phyloP scores from a whole-genome alignment of 164 flowering plant species.

The Tinospora cordifolia region DNA sequence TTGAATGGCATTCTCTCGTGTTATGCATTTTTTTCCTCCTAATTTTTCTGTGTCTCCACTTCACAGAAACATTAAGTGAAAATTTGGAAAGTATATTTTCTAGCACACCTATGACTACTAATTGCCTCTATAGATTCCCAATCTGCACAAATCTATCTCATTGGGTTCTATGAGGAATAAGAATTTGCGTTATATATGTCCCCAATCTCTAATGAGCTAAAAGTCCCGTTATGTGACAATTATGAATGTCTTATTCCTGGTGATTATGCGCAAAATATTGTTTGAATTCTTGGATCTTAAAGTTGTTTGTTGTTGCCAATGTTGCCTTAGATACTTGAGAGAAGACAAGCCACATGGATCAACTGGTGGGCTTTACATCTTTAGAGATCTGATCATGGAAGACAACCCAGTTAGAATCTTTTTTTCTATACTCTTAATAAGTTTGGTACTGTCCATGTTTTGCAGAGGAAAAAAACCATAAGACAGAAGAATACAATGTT shows the following conservation, averaged over 20 bases:
- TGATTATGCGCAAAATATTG: not conserved
- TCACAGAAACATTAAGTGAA: too few relatives aligned
- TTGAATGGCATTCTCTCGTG: too few relatives aligned
- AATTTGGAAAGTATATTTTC: too few relatives aligned
- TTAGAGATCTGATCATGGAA: constrained; percentile 92
- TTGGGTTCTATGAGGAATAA: constrained; percentile 96
- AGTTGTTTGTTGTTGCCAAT: constrained; percentile 3
- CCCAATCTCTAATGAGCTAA: constrained; percentile 86
- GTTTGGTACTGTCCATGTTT: not conserved
- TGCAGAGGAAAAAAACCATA: too few relatives aligned
- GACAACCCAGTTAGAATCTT: constrained; percentile 65
- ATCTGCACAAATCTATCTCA: constrained; percentile 81
- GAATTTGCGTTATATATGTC: constrained; percentile 92
- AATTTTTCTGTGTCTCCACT: too few relatives aligned
- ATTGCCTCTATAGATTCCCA: constrained; percentile 56
- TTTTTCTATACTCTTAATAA: not conserved
- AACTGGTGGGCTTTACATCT: constrained; percentile 91
- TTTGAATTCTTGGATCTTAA: constrained; percentile 6
- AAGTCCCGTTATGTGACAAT: constrained; percentile 75
- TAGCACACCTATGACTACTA: too few relatives aligned
- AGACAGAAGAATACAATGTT: not conserved
- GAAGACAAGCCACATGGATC: constrained; percentile 98
- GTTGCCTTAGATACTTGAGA: constrained; percentile 61
- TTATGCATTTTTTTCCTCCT: too few relatives aligned
- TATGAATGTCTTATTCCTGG: not conserved